These are phyloP conservation scores for Dissophora globulifera DNA, from an alignment of 192 early-diverging fungal species.

Conservation along the genomic window DNA sequence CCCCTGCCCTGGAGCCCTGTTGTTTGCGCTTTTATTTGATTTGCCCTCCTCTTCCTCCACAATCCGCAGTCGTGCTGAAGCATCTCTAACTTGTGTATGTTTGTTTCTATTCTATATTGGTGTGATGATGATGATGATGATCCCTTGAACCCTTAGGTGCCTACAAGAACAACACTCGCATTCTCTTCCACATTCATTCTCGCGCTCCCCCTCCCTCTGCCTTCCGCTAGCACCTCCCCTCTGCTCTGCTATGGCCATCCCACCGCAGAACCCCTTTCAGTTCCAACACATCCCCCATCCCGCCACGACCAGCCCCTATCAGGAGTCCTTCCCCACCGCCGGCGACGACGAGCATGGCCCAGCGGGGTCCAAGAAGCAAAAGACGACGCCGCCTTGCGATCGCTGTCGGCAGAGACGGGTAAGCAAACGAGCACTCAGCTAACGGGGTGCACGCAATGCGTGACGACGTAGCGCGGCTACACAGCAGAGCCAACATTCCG, in stretches of 20 bases:
- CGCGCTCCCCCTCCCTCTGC: background rate
- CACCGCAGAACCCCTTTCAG: slow-evolving; percentile 27
- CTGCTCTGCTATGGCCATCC: slow-evolving; percentile 11
- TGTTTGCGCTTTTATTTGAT: no score
- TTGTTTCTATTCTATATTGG: no score
- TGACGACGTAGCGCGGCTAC: background rate
- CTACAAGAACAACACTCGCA: background rate
- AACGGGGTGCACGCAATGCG: background rate
- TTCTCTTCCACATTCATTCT: background rate
- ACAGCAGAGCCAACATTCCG: background rate
- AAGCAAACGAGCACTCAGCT: background rate
- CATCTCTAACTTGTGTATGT: no score
- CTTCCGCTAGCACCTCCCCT: background rate
- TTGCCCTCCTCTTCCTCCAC: no score
- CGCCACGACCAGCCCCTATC: slow-evolving; percentile 1
- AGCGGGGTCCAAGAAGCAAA: slow-evolving; percentile 39
- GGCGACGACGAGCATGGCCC: background rate
- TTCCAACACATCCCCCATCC: slow-evolving; percentile 29
- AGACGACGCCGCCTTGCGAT: slow-evolving; percentile 44
- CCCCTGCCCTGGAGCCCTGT: no score
- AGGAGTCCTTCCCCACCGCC: slow-evolving; percentile 4
- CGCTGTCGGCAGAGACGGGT: slow-evolving; percentile 46
- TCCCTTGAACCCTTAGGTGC: no score
- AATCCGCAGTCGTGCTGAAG: no score
- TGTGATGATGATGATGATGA: no score